Percentiles rank a stretch among this genome's conserved stretches.
Evolutionary conservation across 2,329 filamentous ascomycete species (phyloP).

Genomic region (Emmonsiellopsis sp.): DNA sequence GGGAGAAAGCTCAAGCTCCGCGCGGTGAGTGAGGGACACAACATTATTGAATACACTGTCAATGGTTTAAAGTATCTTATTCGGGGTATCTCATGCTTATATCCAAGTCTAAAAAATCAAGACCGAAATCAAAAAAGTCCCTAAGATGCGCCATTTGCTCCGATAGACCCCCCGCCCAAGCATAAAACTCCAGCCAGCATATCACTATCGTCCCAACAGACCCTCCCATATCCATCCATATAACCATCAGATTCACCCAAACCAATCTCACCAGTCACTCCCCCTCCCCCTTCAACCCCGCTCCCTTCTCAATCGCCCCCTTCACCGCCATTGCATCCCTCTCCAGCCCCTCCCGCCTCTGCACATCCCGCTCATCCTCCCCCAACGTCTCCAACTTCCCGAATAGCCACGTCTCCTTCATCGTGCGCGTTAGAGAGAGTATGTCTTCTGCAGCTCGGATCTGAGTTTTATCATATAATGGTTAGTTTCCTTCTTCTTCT

Average conservation of each 20-base stretch:
- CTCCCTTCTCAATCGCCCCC: constrained; percentile 22
- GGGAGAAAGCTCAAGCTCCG: no score
- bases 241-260: no score
- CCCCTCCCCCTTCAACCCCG: constrained; percentile 13
- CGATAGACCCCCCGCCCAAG: no score
- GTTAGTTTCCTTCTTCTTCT: not conserved
- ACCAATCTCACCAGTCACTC: no score
- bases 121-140: no score
- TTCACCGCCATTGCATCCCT: constrained; percentile 39
- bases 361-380: constrained; percentile 29
- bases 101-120: no score
- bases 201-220: not conserved
- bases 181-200: not conserved
- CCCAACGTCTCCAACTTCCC: constrained; percentile 52
- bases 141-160: not conserved
- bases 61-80: no score
- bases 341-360: constrained; percentile 37
- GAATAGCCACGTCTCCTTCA: constrained; percentile 61
- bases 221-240: not conserved
- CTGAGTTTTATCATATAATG: constrained; percentile 21
- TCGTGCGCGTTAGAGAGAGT: constrained; percentile 48
- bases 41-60: no score
- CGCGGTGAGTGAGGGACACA: no score
- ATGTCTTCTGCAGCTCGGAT: constrained; percentile 55
- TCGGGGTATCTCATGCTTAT: no score